Percentiles rank a stretch among this genome's conserved stretches.
These are phyloP conservation scores for Fraxinus greggii DNA, from an alignment of 305 asterid genomes.

Conservation along the genomic window DNA sequence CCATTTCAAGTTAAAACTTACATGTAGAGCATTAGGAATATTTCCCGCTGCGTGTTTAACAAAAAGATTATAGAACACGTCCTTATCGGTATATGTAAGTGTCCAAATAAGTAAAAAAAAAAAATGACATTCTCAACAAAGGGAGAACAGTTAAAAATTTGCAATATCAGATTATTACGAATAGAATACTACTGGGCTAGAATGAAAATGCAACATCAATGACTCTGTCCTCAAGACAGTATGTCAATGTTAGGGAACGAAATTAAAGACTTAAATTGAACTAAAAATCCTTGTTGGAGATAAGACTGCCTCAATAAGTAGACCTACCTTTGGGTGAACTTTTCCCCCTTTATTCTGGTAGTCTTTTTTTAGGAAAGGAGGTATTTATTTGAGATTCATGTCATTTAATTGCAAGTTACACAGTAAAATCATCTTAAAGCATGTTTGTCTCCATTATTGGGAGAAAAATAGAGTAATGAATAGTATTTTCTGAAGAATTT, in stretches of 20 bases:
- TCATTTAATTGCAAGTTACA: not conserved
- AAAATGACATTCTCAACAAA: not conserved
- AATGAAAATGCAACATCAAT: not conserved
- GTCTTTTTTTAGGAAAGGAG: not conserved
- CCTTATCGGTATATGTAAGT: not conserved
- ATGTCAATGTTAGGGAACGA: not conserved
- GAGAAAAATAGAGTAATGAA: too few relatives aligned
- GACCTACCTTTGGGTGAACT: slow-evolving; percentile 1
- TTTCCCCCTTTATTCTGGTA: not conserved
- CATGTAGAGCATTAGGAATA: not conserved
- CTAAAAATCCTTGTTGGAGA: not conserved
- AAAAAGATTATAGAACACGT: not conserved
- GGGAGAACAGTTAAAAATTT: not conserved
- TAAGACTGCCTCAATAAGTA: not conserved
- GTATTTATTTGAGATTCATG: not conserved
- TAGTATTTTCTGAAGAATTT: too few relatives aligned
- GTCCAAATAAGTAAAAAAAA: not conserved
- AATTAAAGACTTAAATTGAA: not conserved
- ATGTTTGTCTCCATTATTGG: too few relatives aligned
- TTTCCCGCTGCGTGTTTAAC: not conserved
- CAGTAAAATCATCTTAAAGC: not conserved
- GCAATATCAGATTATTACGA: not conserved
- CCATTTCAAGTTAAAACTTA: not conserved
- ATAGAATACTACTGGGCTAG: not conserved
- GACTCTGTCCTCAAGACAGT: slow-evolving; percentile 1